A percentile compares a stretch with the other conserved stretches of the same genome.
Evolutionary conservation across 208 protist genomes (phyloP).

Genomic region (Leishmania major): DNA sequence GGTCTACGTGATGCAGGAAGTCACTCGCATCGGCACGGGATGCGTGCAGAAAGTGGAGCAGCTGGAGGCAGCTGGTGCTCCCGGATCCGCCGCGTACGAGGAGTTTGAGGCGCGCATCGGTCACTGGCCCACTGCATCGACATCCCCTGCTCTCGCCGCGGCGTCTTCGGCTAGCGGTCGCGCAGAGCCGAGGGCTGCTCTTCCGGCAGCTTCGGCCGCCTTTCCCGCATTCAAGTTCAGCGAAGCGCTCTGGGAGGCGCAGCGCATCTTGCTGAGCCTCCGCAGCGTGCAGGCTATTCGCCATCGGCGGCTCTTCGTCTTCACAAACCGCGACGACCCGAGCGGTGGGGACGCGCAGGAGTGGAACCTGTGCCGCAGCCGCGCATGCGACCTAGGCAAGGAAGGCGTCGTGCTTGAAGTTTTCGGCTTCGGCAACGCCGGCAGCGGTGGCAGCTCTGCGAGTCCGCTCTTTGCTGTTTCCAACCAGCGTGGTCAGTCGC

Average conservation of each 20-base stretch:
- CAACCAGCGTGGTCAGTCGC: neutral
- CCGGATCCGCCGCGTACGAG: slow-evolving; percentile 38
- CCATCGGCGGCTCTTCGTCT: slow-evolving; percentile 79
- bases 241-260: slow-evolving; percentile 69
- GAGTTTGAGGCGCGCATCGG: slow-evolving; percentile 28
- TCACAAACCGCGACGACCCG: slow-evolving; percentile 85
- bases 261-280: slow-evolving; percentile 65
- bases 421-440: slow-evolving; percentile 50
- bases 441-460: neutral
- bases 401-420: slow-evolving; percentile 66
- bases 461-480: neutral
- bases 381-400: slow-evolving; percentile 48
- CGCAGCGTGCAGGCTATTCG: slow-evolving; percentile 22
- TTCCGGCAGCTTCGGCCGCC: neutral
- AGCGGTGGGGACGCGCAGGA: slow-evolving; percentile 37
- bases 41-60: slow-evolving; percentile 62
- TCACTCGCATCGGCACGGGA: slow-evolving; percentile 31
- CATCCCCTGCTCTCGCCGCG: slow-evolving; percentile 14
- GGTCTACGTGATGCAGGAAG: slow-evolving; percentile 64
- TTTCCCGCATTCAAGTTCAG: slow-evolving; percentile 31
- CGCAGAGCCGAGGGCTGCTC: slow-evolving; percentile 4
- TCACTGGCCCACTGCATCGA: neutral
- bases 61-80: slow-evolving; percentile 46
- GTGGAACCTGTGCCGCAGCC: slow-evolving; percentile 42
- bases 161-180: slow-evolving; percentile 1